Conservation (phyloP, 2,329 filamentous ascomycete species). For the Phaeosphaeriaceae sp. region DNA sequence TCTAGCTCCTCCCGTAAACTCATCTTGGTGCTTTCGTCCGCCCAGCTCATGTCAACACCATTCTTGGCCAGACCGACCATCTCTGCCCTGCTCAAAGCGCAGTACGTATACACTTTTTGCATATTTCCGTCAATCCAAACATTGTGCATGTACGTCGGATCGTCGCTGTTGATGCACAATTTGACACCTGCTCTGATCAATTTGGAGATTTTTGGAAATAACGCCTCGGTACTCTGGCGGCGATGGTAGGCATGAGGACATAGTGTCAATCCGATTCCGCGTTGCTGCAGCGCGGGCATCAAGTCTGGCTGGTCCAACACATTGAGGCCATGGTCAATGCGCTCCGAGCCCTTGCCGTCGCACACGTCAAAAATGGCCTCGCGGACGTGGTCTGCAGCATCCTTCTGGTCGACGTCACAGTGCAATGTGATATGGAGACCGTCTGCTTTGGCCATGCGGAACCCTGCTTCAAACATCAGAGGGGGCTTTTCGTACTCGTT, state of each 20-base stretch:
- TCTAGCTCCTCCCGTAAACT: constrained; percentile 13
- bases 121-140: constrained; percentile 59
- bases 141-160: constrained; percentile 59
- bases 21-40: constrained; percentile 48
- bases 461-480: constrained; percentile 53
- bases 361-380: constrained; percentile 46
- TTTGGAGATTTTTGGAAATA: constrained; percentile 54
- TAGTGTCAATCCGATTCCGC: constrained; percentile 49
- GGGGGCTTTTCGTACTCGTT: constrained; percentile 58
- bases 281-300: constrained; percentile 38
- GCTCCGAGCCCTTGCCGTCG: constrained; percentile 27
- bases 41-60: constrained; percentile 58
- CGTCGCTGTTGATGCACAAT: constrained; percentile 58
- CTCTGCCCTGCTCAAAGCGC: constrained; percentile 50
- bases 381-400: constrained; percentile 54
- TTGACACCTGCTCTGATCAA: constrained; percentile 47
- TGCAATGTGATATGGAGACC: constrained; percentile 58
- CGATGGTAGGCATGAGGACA: constrained; percentile 52
- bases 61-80: constrained; percentile 53
- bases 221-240: constrained; percentile 32
- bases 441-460: constrained; percentile 46
- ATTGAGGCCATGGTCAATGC: constrained; percentile 54
- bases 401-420: constrained; percentile 60
- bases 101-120: constrained; percentile 53
- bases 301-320: constrained; percentile 45